A percentile compares a stretch with the other conserved stretches of the same genome.
Evolutionary conservation across 148 eudicot genomes (phyloP).

Genomic region (Rhododendron henanense): DNA sequence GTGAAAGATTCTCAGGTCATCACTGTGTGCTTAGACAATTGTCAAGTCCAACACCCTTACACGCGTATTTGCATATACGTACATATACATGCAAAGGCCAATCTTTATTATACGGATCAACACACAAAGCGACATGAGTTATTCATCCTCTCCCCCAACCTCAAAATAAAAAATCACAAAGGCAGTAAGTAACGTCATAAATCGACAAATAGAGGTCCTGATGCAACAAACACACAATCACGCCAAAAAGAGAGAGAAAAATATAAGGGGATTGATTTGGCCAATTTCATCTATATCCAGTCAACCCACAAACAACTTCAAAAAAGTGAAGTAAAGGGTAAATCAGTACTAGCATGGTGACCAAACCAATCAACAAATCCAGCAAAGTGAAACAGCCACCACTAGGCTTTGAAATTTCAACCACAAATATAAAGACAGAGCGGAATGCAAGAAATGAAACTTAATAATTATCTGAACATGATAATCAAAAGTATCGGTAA

Average conservation of each 20-base stretch:
- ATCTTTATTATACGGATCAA: not conserved
- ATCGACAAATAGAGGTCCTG: not conserved
- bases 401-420: not conserved
- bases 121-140: not conserved
- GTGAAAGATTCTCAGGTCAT: not conserved
- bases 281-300: not conserved
- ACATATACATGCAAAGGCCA: not conserved
- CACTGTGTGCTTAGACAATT: not conserved
- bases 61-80: not conserved
- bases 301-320: not conserved
- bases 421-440: not conserved
- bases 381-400: not conserved
- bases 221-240: not conserved
- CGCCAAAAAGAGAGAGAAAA: not conserved
- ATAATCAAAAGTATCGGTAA: not conserved
- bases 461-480: not conserved
- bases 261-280: not conserved
- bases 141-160: not conserved
- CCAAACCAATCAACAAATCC: not conserved
- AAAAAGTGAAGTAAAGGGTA: not conserved
- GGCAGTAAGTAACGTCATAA: not conserved
- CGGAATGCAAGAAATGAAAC: not conserved
- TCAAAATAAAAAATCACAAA: not conserved
- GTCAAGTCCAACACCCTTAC: not conserved
- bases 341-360: not conserved